A percentile compares a stretch with the other conserved stretches of the same genome.
phyloP scores from a whole-genome alignment of 2,329 filamentous ascomycete species.

The Eurotiales sp. region DNA sequence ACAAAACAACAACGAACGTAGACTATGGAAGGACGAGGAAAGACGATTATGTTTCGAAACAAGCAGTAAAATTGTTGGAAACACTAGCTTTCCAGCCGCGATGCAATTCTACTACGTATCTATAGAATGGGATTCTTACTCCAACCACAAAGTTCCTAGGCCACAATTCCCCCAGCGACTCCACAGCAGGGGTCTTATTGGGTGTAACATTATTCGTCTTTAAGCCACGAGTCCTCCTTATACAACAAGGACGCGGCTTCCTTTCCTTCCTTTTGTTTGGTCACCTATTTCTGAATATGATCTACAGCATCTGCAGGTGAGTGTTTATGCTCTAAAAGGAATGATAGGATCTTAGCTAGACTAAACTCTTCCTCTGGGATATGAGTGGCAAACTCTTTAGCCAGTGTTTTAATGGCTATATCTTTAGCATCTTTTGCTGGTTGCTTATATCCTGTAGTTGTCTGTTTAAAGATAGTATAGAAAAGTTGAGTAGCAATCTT shows the following conservation, averaged over 20 bases:
- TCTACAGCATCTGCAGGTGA: slow-evolving; percentile 24
- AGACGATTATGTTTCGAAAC: too few species aligned
- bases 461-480: background rate
- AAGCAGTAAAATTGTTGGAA: background rate
- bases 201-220: background rate
- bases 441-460: slow-evolving; percentile 21
- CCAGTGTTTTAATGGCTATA: slow-evolving; percentile 15
- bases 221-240: background rate
- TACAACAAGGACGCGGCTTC: background rate
- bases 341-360: slow-evolving; percentile 38
- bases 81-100: too few species aligned
- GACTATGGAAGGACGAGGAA: too few species aligned
- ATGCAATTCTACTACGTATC: too few species aligned
- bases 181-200: background rate
- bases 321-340: slow-evolving; percentile 34
- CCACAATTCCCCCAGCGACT: background rate
- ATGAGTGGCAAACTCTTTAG: slow-evolving; percentile 27
- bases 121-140: too few species aligned
- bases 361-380: slow-evolving; percentile 33
- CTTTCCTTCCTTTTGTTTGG: background rate
- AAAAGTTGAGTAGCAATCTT: slow-evolving; percentile 37
- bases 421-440: too few species aligned
- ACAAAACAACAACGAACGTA: too few species aligned
- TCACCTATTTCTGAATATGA: background rate
- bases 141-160: background rate